phyloP scores from a whole-genome alignment of 768 basidiomycete species.

The Amanita muscaria region DNA sequence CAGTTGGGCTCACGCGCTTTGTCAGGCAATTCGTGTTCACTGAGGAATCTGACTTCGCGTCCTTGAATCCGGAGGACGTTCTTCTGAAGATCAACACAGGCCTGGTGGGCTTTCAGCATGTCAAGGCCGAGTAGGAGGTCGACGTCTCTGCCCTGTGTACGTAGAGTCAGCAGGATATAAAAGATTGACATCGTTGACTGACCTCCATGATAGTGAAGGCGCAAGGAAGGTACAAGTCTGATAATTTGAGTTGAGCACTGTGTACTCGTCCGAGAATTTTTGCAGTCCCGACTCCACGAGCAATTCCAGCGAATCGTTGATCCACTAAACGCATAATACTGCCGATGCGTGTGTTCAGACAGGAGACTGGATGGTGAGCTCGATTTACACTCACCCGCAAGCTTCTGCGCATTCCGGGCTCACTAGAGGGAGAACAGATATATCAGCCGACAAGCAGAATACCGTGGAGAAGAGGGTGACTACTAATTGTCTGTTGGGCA shows the following conservation, averaged over 20 bases:
- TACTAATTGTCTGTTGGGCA: slow-evolving; percentile 91
- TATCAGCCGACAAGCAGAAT: slow-evolving; percentile 5
- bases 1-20: slow-evolving; percentile 42
- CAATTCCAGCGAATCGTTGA: slow-evolving; percentile 79
- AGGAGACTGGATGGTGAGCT: no score
- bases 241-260: slow-evolving; percentile 84
- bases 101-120: slow-evolving; percentile 97
- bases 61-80: slow-evolving; percentile 88
- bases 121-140: slow-evolving; percentile 98
- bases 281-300: slow-evolving; percentile 90
- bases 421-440: slow-evolving; percentile 38
- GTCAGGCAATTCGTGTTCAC: slow-evolving; percentile 91
- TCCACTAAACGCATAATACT: slow-evolving; percentile 94
- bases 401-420: slow-evolving; percentile 86
- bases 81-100: slow-evolving; percentile 89
- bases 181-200: slow-evolving; percentile 9
- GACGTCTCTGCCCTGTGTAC: slow-evolving; percentile 71
- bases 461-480: no score
- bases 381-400: slow-evolving; percentile 56
- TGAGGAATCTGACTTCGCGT: slow-evolving; percentile 78
- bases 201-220: slow-evolving; percentile 96
- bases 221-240: slow-evolving; percentile 78
- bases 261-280: slow-evolving; percentile 92
- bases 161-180: not conserved
- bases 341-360: no score